These are phyloP conservation scores for Alternaria angustiovoidea DNA, from an alignment of 2,329 filamentous ascomycete genomes.

Conservation along the genomic window DNA sequence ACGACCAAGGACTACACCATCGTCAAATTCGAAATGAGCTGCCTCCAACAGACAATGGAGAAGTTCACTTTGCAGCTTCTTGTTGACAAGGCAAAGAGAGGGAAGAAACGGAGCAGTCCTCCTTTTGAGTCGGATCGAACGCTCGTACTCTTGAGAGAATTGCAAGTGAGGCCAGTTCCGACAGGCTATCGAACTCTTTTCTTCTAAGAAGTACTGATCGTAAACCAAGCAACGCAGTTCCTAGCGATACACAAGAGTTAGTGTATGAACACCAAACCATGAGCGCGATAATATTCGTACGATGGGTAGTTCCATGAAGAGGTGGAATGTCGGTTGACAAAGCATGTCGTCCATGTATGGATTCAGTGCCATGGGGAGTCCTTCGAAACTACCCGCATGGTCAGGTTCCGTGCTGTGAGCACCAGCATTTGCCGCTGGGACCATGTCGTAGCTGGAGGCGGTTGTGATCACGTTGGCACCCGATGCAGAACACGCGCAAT, in stretches of 20 bases:
- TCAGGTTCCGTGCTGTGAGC: not conserved
- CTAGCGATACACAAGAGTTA: not conserved
- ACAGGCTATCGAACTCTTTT: constrained; percentile 3
- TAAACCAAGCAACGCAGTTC: constrained; percentile 7
- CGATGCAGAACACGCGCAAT: not conserved
- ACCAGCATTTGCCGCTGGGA: not conserved
- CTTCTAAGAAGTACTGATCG: constrained; percentile 16
- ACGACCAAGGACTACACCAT: not conserved
- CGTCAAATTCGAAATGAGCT: not conserved
- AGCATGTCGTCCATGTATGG: constrained; percentile 4
- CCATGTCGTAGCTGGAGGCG: constrained; percentile 1
- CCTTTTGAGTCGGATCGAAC: not conserved
- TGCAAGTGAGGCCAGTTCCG: not conserved
- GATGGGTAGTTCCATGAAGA: constrained; percentile 1
- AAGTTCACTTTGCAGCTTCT: not conserved
- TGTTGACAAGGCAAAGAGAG: constrained; percentile 4
- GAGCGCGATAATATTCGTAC: not conserved
- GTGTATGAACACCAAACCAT: not conserved
- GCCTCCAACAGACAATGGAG: constrained; percentile 3
- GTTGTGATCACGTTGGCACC: not conserved
- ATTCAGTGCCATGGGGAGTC: not conserved
- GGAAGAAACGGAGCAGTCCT: constrained; percentile 1
- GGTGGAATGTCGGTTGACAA: not conserved
- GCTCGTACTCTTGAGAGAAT: not conserved
- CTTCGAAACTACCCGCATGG: not conserved